Base-by-base conservation (phyloP, 2,329 filamentous ascomycete species). In the Exophiala aquamarina region DNA sequence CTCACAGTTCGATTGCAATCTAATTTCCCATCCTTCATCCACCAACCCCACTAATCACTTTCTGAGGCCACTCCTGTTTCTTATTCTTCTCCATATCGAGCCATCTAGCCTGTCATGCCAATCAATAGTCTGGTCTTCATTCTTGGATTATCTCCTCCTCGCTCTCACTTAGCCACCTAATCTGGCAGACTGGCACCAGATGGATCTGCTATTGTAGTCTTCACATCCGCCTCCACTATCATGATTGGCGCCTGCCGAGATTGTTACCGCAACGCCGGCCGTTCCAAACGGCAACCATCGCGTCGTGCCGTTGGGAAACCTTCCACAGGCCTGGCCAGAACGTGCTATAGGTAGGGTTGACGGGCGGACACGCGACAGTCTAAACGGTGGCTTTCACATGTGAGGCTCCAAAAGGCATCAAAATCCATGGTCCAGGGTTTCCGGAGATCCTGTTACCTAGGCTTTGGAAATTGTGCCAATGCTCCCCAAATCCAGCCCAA, bases 21-120 rank as follows among this genome's bases (percentile, higher is more conserved):
- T 21, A 51, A 51, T 51, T 36, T 51, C 48, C 48, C 40, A 31
- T 31, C 35, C 48, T 44, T 43, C 48, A 51, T 40, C 44, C 23
- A 26, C 23, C 6, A 26, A 29, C 18, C 40, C 44, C 37, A 40
- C 41, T 21, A 41, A 42, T 32, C 31, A 7, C 32, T 32, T 18
- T 32, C 28, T 41, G 35, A 47, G 38, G 36, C 46, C 26, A 34
- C 42, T 28, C 44, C 18, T 35, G 42, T 48, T 42, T 48, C 44
- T 48, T 10, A 23, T 42, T 19, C 21, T 41, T 41, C 18, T 31
- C 15, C 36, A 18, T n/a, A 36, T 20, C 19, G 28, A 18, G 10
- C 35, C 35, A 19, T 37, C 10, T 19, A 6, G 31, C 29, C 44
- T 43, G 28, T 44, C 46, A 47, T 28, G 36, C 43, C 46, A 46